Percentiles rank a stretch among this genome's conserved stretches.
These are phyloP conservation scores for Hypoxylon sp. DNA, from an alignment of 2,329 filamentous ascomycete species.

Conservation along the genomic window DNA sequence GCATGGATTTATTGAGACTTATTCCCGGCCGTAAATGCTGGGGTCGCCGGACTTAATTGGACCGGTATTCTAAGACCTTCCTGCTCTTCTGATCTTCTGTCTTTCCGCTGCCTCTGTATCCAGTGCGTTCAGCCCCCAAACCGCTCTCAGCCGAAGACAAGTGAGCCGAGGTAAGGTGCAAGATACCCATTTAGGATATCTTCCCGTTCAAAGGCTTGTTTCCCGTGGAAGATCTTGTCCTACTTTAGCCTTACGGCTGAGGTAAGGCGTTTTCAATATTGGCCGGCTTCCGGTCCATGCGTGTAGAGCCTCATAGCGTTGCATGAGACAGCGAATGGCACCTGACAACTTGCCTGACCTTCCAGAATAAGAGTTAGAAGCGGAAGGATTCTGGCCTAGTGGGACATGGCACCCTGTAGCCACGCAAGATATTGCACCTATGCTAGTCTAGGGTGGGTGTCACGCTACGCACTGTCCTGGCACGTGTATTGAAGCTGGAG, in stretches of 20 bases:
- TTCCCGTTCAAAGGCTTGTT: neutral
- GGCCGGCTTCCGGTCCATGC: neutral
- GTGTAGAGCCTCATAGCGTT: neutral
- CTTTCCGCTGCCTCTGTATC: neutral
- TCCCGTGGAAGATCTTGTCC: neutral
- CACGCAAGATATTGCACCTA: neutral
- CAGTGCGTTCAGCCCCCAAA: neutral
- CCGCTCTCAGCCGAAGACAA: neutral
- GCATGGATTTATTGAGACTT: neutral
- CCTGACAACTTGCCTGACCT: neutral
- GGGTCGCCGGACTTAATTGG: neutral
- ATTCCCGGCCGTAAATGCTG: neutral
- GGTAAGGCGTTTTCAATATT: neutral
- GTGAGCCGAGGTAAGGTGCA: neutral
- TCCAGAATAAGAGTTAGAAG: neutral
- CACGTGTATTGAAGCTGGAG: neutral
- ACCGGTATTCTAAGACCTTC: neutral
- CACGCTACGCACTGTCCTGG: neutral
- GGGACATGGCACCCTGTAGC: neutral
- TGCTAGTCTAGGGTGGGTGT: neutral
- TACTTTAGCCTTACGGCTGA: neutral
- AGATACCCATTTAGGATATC: neutral
- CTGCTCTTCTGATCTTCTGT: neutral
- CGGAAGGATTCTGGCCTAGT: neutral
- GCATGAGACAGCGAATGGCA: neutral